These are phyloP conservation scores for Tirmania nivea DNA, from an alignment of 495 filamentous ascomycete species.

Conservation along the genomic window DNA sequence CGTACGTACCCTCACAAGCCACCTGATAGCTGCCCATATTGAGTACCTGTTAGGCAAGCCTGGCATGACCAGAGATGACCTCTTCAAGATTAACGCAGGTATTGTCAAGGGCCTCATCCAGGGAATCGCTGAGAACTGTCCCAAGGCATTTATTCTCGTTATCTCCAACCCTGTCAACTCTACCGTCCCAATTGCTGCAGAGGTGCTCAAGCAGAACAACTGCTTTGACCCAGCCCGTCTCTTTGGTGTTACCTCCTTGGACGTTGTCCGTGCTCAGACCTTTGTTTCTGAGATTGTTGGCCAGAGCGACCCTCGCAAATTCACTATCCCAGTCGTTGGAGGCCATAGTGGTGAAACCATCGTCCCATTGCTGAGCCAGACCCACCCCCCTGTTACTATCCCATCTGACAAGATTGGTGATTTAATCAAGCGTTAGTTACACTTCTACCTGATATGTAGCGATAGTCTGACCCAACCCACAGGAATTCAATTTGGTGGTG, in stretches of 20 bases:
- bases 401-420: slow-evolving; percentile 68
- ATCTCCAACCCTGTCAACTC: slow-evolving; percentile 99
- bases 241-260: slow-evolving; percentile 94
- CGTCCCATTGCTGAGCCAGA: slow-evolving; percentile 87
- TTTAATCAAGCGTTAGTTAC: slow-evolving; percentile 54
- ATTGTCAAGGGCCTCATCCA: slow-evolving; percentile 76
- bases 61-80: slow-evolving; percentile 96
- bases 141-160: slow-evolving; percentile 81
- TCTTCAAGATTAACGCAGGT: slow-evolving; percentile 95
- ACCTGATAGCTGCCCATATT: slow-evolving; percentile 1
- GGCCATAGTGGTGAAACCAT: slow-evolving; percentile 97
- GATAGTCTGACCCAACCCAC: slow-evolving; percentile 2
- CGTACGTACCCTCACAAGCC: slow-evolving; percentile 35
- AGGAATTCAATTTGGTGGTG: slow-evolving; percentile 92
- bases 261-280: slow-evolving; percentile 93
- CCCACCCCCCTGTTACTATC: slow-evolving; percentile 55
- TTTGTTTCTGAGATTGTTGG: slow-evolving; percentile 76
- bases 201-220: slow-evolving; percentile 76
- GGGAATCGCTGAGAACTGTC: slow-evolving; percentile 62
- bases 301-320: slow-evolving; percentile 56
- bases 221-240: slow-evolving; percentile 86
- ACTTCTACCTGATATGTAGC: background rate
- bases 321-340: slow-evolving; percentile 76
- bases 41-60: slow-evolving; percentile 53
- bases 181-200: slow-evolving; percentile 91